Base-by-base conservation (phyloP, 1,284 basidiomycete species). In the Pisolithus thermaeus region DNA sequence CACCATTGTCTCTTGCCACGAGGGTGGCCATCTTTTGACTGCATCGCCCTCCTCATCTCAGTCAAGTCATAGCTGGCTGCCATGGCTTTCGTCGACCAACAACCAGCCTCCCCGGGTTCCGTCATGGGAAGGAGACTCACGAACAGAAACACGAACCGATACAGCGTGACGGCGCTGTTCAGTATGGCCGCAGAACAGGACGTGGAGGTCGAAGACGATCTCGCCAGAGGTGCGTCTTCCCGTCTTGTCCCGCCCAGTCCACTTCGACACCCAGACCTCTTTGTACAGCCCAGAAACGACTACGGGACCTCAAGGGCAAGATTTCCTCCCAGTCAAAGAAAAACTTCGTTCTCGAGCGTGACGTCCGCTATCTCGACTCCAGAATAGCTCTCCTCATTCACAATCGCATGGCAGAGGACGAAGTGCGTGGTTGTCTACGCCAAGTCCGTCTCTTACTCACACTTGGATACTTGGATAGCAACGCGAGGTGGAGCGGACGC, bases 311-410 rank as follows among this genome's bases (percentile, higher is more conserved):
- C 61, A 99, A 99, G 73, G 81, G 87, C n/a, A 90, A 93, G 63
- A 99, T 99, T 59, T 98, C 94, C 22, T 87, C 92, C 0, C 97
- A 99, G 73, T 96, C 92, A 50, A 99, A 99, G 79, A 97, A 96
- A 80, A 99, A 99, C 74, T 99, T 99, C 67, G 93, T 99, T 27
- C 81, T 99, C 28, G 96, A 99, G 69, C 84, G 96, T 45, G 97
- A 99, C 71, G 97, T 99, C 37, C 87, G 97, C 46, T 99, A 99
- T 71, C 84, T 99, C 49, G 97, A 99, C 75, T 92, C 91, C 44
- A 84, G 97, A 50, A 99, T 99, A 66, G 97, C 95, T 7, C 77
- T 99, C 42, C 81, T 99, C 58, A 99, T 99, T 64, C 94, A 97
- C 72, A 98, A 99, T 67, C 80, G 94, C 56, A 98, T 97, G 90